Evolutionary conservation across 2,329 filamentous ascomycete species (phyloP).

Genomic region (Kalaharituber pfeilii): DNA sequence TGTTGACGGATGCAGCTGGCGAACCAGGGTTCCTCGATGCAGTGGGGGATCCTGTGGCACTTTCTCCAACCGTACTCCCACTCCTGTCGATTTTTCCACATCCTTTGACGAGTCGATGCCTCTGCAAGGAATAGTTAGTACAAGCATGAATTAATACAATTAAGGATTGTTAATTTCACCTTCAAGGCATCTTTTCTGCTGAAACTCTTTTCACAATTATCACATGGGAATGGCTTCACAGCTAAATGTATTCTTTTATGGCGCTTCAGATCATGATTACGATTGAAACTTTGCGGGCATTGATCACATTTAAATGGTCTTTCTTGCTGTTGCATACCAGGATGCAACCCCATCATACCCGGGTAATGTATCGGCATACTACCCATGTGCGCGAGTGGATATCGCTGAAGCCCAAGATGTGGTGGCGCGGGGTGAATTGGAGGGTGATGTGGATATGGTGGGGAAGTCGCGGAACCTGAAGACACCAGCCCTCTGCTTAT

Average conservation of each 20-base stretch:
- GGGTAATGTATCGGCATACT: constrained; percentile 14
- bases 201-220: constrained; percentile 86
- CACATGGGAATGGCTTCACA: constrained; percentile 89
- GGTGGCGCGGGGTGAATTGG: constrained; percentile 10
- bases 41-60: neutral
- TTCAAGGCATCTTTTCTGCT: constrained; percentile 92
- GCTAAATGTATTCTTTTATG: constrained; percentile 91
- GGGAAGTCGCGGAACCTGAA: constrained; percentile 11
- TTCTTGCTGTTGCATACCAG: constrained; percentile 40
- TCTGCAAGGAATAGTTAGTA: constrained; percentile 27
- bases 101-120: constrained; percentile 47
- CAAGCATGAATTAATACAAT: neutral
- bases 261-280: constrained; percentile 89
- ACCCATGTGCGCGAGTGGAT: constrained; percentile 11
- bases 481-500: neutral
- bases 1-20: neutral
- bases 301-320: constrained; percentile 88
- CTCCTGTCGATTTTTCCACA: constrained; percentile 32
- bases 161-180: constrained; percentile 38
- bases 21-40: neutral
- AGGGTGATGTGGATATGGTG: constrained; percentile 14
- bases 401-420: constrained; percentile 12
- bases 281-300: constrained; percentile 84
- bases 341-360: constrained; percentile 4
- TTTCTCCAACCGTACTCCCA: neutral